phyloP scores from a whole-genome alignment of 495 filamentous ascomycete species.

The Podospora comata region DNA sequence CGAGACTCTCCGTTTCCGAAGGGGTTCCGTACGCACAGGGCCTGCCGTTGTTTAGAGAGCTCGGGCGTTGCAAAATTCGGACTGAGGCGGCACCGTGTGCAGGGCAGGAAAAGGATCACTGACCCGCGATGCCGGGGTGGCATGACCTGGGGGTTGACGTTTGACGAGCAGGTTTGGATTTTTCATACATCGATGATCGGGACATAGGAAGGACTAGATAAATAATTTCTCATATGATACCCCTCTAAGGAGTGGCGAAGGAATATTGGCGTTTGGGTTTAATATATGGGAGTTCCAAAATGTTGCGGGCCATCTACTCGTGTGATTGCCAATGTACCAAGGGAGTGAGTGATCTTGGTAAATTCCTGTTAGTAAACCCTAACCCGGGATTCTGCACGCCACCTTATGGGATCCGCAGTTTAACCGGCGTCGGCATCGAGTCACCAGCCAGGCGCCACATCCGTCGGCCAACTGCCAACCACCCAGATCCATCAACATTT shows the following conservation, averaged over 20 bases:
- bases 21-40: not conserved
- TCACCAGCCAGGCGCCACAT: not conserved
- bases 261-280: not conserved
- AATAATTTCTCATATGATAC: too few relatives aligned
- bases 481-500: slow-evolving; percentile 1
- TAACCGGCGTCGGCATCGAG: not conserved
- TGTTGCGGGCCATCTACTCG: not conserved
- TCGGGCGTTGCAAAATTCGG: too few relatives aligned
- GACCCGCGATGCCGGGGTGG: not conserved
- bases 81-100: not conserved
- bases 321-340: not conserved
- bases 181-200: too few relatives aligned
- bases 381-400: not conserved
- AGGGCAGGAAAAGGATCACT: not conserved
- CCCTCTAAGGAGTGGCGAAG: too few relatives aligned
- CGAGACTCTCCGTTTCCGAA: slow-evolving; percentile 35
- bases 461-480: slow-evolving; percentile 1
- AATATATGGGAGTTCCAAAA: not conserved
- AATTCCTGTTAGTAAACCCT: not conserved
- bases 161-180: not conserved
- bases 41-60: not conserved
- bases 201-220: too few relatives aligned
- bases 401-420: not conserved
- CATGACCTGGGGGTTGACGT: not conserved
- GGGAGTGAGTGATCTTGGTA: too few relatives aligned